Percentiles rank a stretch among this genome's conserved stretches.
Evolutionary conservation across 495 filamentous ascomycete species (phyloP).

Genomic region (Cercophora sp.): DNA sequence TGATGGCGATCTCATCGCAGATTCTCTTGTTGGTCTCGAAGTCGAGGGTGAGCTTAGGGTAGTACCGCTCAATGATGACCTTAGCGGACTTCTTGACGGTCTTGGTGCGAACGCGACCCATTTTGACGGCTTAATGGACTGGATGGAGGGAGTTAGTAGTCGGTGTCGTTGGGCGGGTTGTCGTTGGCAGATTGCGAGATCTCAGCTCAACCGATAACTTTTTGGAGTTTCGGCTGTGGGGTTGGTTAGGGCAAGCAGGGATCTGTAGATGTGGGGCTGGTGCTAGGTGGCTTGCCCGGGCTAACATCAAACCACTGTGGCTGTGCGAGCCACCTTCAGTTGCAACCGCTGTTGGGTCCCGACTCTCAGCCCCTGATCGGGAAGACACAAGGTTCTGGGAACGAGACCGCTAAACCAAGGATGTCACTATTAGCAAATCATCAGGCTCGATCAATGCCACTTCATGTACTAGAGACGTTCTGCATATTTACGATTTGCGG

Average conservation of each 20-base stretch:
- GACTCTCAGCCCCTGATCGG: too few relatives aligned
- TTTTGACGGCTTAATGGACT: constrained; percentile 65
- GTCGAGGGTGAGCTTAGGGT: constrained; percentile 96
- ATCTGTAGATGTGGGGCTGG: constrained; percentile 1
- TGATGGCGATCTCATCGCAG: constrained; percentile 99
- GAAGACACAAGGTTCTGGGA: too few relatives aligned
- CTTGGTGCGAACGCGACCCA: constrained; percentile 97
- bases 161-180: constrained; percentile 8
- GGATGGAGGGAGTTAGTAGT: constrained; percentile 16
- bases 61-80: constrained; percentile 99
- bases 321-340: too few relatives aligned
- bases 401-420: too few relatives aligned
- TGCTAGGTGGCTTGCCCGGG: neutral
- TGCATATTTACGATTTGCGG: neutral
- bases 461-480: too few relatives aligned
- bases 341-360: too few relatives aligned
- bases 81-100: constrained; percentile 99
- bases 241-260: constrained; percentile 15
- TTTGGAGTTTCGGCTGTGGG: constrained; percentile 12
- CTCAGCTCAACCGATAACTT: neutral
- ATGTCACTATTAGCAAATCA: too few relatives aligned
- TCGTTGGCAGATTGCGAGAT: constrained; percentile 7
- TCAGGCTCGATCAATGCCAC: too few relatives aligned
- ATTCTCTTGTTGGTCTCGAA: constrained; percentile 99
- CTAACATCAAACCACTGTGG: neutral